These are phyloP conservation scores for Exophiala aquamarina DNA, from an alignment of 2,329 filamentous ascomycete species.

Conservation along the genomic window DNA sequence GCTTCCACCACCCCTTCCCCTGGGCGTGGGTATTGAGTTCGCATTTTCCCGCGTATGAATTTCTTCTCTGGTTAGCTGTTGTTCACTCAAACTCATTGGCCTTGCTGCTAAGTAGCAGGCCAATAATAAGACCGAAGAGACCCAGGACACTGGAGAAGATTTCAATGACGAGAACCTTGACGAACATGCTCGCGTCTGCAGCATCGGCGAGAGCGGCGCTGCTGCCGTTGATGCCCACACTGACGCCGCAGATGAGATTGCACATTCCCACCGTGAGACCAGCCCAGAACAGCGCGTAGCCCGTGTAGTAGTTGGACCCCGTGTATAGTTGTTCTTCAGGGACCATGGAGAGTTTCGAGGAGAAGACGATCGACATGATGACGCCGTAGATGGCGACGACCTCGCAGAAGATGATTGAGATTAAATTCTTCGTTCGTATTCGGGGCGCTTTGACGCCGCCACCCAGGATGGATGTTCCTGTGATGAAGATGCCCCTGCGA, in stretches of 20 bases:
- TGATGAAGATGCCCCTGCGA: slow-evolving; percentile 95
- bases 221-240: slow-evolving; percentile 96
- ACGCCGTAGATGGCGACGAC: slow-evolving; percentile 99
- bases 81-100: slow-evolving; percentile 65
- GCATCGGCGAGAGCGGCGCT: slow-evolving; percentile 95
- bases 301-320: slow-evolving; percentile 84
- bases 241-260: slow-evolving; percentile 93
- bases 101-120: slow-evolving; percentile 82
- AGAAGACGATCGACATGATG: slow-evolving; percentile 99
- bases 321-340: slow-evolving; percentile 66
- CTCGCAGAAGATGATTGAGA: slow-evolving; percentile 99
- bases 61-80: too few relatives aligned
- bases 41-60: too few relatives aligned
- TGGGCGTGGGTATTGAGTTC: too few relatives aligned
- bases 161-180: slow-evolving; percentile 98
- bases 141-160: slow-evolving; percentile 98
- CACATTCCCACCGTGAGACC: slow-evolving; percentile 92
- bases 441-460: slow-evolving; percentile 94
- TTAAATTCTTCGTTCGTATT: slow-evolving; percentile 98
- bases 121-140: slow-evolving; percentile 93
- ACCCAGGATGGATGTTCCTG: slow-evolving; percentile 93
- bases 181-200: slow-evolving; percentile 89
- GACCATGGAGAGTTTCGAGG: slow-evolving; percentile 71
- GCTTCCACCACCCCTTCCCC: too few relatives aligned
- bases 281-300: slow-evolving; percentile 93